Percentiles rank a stretch among this genome's conserved stretches.
Evolutionary conservation across 2,329 filamentous ascomycete genomes (phyloP).

Genomic region (Talaromyces sp.): DNA sequence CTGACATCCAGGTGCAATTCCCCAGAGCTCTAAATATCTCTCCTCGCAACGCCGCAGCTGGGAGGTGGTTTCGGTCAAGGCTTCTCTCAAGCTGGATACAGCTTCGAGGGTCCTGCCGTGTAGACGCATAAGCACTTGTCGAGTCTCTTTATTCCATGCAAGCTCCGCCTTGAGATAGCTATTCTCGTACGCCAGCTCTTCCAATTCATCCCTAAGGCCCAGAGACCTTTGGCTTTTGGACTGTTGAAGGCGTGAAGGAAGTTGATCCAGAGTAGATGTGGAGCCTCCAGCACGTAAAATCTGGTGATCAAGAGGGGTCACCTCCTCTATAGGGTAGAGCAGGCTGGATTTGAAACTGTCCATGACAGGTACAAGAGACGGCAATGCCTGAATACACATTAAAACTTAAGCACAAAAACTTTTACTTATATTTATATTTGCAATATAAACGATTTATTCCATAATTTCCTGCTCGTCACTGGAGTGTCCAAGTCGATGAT

Average conservation of each 20-base stretch:
- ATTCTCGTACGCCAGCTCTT: slow-evolving; percentile 10
- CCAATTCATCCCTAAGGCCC: neutral
- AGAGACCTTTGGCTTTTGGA: slow-evolving; percentile 3
- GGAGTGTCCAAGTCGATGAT: neutral
- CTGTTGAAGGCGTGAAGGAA: slow-evolving; percentile 9
- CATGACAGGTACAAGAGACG: neutral
- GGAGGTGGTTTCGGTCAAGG: neutral
- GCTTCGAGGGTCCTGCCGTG: neutral
- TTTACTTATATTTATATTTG: neutral
- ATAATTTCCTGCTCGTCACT: neutral
- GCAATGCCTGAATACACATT: neutral
- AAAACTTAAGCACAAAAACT: neutral
- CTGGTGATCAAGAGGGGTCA: slow-evolving; percentile 5
- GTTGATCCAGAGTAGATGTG: neutral
- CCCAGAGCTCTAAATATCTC: slow-evolving; percentile 3
- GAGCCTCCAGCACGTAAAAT: neutral
- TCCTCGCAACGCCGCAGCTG: neutral
- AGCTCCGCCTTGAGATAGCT: slow-evolving; percentile 12
- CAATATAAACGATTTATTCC: neutral
- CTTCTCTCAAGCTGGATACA: neutral
- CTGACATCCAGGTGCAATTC: neutral
- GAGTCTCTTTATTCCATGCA: slow-evolving; percentile 2
- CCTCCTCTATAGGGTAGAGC: slow-evolving; percentile 1
- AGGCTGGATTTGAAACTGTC: neutral
- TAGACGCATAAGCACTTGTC: neutral